These are phyloP conservation scores for Auriscalpium microsporum DNA, from an alignment of 768 basidiomycete genomes.

Conservation along the genomic window DNA sequence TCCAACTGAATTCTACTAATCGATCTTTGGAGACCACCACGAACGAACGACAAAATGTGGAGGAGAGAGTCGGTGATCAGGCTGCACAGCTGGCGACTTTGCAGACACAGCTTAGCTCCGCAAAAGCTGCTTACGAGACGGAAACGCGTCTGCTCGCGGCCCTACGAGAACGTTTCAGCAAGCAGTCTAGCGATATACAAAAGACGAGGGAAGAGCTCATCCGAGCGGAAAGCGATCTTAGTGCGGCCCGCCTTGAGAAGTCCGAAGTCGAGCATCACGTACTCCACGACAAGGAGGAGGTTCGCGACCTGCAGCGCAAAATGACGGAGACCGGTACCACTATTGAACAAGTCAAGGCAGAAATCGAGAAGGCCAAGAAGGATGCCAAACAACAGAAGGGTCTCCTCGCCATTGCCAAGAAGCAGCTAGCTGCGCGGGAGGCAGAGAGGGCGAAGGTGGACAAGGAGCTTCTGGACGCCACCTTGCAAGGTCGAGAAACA, in stretches of 20 bases:
- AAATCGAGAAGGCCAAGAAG: slow-evolving; percentile 83
- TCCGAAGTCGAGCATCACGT: slow-evolving; percentile 81
- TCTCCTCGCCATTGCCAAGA: slow-evolving; percentile 86
- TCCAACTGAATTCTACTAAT: slow-evolving; percentile 76
- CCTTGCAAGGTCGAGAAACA: slow-evolving; percentile 41
- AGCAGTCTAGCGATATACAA: slow-evolving; percentile 65
- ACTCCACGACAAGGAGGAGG: slow-evolving; percentile 90
- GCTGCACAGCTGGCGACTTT: slow-evolving; percentile 69
- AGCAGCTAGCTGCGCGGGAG: slow-evolving; percentile 85
- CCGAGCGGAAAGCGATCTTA: slow-evolving; percentile 84
- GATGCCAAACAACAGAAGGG: slow-evolving; percentile 97
- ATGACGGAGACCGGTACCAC: slow-evolving; percentile 77
- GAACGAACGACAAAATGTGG: slow-evolving; percentile 56
- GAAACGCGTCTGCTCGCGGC: slow-evolving; percentile 64
- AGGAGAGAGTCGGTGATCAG: slow-evolving; percentile 56
- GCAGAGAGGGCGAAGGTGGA: slow-evolving; percentile 59
- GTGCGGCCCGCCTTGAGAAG: slow-evolving; percentile 82
- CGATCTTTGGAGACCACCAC: slow-evolving; percentile 59
- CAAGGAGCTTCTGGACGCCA: slow-evolving; percentile 64
- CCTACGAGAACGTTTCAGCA: slow-evolving; percentile 57
- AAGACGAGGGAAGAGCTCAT: slow-evolving; percentile 75
- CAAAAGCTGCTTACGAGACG: slow-evolving; percentile 79
- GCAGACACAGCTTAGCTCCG: slow-evolving; percentile 74
- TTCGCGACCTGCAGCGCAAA: slow-evolving; percentile 72
- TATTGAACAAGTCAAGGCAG: slow-evolving; percentile 57